Conservation (phyloP, 441 rosid genomes). For the Euphorbia corollata region DNA sequence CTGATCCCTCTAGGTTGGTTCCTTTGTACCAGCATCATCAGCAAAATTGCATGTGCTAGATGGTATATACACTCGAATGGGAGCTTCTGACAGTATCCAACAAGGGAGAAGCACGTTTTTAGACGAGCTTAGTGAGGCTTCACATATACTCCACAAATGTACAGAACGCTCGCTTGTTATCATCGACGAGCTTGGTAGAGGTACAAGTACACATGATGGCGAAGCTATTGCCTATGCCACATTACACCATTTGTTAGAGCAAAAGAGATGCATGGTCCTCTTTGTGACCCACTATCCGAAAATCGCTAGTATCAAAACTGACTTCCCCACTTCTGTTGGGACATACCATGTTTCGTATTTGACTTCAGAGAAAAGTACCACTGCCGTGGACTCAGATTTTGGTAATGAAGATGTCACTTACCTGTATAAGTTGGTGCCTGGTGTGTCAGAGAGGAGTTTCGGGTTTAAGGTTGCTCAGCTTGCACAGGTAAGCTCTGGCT, state of each 20-base stretch:
- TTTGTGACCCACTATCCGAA: constrained; percentile 94
- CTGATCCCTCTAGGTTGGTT: constrained; percentile 68
- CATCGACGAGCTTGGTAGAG: constrained; percentile 90
- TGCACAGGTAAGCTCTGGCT: constrained; percentile 52
- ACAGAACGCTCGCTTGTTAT: constrained; percentile 67
- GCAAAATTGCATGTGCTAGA: constrained; percentile 69
- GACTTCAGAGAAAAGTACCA: constrained; percentile 34
- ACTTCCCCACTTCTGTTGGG: constrained; percentile 52
- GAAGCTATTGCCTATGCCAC: constrained; percentile 90
- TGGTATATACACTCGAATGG: constrained; percentile 83
- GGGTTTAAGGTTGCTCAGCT: constrained; percentile 86
- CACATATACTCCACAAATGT: constrained; percentile 60
- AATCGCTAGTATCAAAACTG: constrained; percentile 48
- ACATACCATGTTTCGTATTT: constrained; percentile 84
- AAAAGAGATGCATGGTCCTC: constrained; percentile 69
- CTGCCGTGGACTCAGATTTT: constrained; percentile 19
- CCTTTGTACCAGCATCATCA: constrained; percentile 84
- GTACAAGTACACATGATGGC: constrained; percentile 94
- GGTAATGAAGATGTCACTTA: constrained; percentile 68
- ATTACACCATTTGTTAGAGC: constrained; percentile 54
- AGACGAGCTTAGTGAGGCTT: constrained; percentile 82
- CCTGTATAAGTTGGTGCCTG: constrained; percentile 74
- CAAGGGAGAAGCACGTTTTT: constrained; percentile 86
- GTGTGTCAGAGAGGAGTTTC: constrained; percentile 78
- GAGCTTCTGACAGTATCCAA: constrained; percentile 92